Evolutionary conservation across 2,329 filamentous ascomycete genomes (phyloP).

Genomic region (Beauveria medogensis): DNA sequence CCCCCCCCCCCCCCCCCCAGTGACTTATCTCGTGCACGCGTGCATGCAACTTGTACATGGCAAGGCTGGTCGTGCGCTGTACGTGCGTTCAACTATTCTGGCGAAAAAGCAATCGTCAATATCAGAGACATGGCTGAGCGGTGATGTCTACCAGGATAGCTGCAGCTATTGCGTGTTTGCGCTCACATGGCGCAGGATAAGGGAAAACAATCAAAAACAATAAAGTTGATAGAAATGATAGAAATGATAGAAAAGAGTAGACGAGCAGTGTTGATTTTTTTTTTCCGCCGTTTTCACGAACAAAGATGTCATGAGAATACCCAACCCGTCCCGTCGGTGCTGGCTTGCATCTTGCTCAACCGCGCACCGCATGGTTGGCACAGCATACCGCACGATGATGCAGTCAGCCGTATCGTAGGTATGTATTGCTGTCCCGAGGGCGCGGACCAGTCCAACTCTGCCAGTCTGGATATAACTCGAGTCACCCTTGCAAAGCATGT

Average conservation of each 20-base stretch:
- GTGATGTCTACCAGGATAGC: background rate
- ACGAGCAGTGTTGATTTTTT: too few species aligned
- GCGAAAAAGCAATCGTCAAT: too few species aligned
- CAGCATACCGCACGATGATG: constrained; percentile 5
- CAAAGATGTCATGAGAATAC: too few species aligned
- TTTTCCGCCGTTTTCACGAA: too few species aligned
- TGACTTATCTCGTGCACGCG: background rate
- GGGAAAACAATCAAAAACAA: background rate
- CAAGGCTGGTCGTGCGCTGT: background rate
- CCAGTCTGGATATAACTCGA: background rate
- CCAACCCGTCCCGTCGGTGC: background rate
- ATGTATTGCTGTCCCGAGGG: background rate
- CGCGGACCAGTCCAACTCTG: background rate
- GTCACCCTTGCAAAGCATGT: background rate
- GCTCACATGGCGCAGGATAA: too few species aligned
- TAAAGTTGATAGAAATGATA: background rate
- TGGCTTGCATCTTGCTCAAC: background rate
- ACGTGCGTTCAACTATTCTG: too few species aligned
- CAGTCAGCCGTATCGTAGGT: background rate
- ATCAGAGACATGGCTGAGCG: too few species aligned
- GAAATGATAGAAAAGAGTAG: background rate
- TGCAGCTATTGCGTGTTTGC: background rate
- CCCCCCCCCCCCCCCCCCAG: too few species aligned
- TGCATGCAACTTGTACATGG: background rate
- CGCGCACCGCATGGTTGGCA: background rate